phyloP scores from a whole-genome alignment of 176 grass and related monocot species.

The Oryza brachyantha region DNA sequence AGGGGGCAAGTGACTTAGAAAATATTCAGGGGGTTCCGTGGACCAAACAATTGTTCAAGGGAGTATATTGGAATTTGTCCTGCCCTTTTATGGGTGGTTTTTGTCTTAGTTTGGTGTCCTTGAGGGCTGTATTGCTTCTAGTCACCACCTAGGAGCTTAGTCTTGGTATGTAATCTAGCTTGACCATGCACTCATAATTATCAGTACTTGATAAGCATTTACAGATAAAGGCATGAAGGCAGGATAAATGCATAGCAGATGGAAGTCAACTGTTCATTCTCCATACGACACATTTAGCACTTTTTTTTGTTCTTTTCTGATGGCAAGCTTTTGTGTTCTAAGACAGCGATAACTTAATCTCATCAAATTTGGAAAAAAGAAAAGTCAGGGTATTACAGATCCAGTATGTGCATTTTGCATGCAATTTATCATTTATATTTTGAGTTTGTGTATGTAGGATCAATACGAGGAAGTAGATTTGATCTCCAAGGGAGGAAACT shows the following conservation, averaged over 20 bases:
- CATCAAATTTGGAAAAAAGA: neutral
- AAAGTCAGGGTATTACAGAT: neutral
- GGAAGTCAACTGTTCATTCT: neutral
- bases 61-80: neutral
- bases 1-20: neutral
- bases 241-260: neutral
- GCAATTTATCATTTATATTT: neutral
- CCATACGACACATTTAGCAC: neutral
- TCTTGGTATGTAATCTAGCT: neutral
- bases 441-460: slow-evolving; percentile 37
- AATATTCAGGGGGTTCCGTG: neutral
- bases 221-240: neutral
- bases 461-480: slow-evolving; percentile 66
- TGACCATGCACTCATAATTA: neutral
- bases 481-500: slow-evolving; percentile 74
- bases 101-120: neutral
- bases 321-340: neutral
- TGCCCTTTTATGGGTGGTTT: neutral
- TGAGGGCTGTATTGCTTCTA: neutral
- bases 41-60: neutral
- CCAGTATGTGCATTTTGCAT: neutral
- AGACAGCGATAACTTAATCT: neutral
- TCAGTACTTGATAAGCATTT: neutral
- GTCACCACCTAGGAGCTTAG: neutral
- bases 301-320: neutral